These are phyloP conservation scores for Nissolia schottii DNA, from an alignment of 306 rosid genomes.

Conservation along the genomic window DNA sequence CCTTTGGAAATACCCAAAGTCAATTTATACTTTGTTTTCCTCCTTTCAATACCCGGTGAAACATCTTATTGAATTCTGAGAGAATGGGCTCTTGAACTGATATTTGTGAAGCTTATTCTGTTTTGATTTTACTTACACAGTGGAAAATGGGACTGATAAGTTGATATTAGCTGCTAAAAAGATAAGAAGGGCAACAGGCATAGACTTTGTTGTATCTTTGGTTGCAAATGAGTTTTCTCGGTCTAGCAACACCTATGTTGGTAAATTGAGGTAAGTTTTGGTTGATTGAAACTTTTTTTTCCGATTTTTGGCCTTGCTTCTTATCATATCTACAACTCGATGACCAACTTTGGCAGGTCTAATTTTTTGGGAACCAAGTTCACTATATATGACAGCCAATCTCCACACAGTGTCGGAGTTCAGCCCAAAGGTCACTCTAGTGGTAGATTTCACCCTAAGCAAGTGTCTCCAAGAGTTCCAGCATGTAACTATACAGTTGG, in stretches of 20 bases:
- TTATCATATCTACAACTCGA: conserved; percentile 11
- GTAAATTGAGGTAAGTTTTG: conserved; percentile 69
- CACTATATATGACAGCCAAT: conserved; percentile 58
- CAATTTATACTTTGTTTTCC: background rate
- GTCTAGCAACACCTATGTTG: conserved; percentile 60
- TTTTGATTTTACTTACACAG: conserved; percentile 41
- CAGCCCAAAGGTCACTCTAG: conserved; percentile 36
- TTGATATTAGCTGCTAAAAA: conserved; percentile 77
- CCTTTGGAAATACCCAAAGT: background rate
- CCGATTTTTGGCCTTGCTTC: background rate
- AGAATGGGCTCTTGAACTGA: conserved; percentile 13
- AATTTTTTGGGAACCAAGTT: conserved; percentile 80
- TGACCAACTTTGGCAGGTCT: conserved; percentile 56
- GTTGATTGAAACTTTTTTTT: background rate
- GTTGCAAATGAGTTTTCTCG: conserved; percentile 66
- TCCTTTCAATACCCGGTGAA: background rate
- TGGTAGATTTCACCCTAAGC: conserved; percentile 60
- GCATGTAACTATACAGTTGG: conserved; percentile 60
- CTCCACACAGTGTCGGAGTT: conserved; percentile 35
- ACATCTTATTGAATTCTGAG: conserved; percentile 3
- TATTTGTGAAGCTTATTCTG: conserved; percentile 17
- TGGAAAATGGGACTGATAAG: conserved; percentile 64
- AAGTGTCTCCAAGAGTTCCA: conserved; percentile 69
- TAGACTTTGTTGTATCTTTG: conserved; percentile 62
- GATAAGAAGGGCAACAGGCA: conserved; percentile 71